A percentile compares a stretch with the other conserved stretches of the same genome.
Evolutionary conservation across 305 asterid genomes (phyloP).

Genomic region (Solanum hybrid): DNA sequence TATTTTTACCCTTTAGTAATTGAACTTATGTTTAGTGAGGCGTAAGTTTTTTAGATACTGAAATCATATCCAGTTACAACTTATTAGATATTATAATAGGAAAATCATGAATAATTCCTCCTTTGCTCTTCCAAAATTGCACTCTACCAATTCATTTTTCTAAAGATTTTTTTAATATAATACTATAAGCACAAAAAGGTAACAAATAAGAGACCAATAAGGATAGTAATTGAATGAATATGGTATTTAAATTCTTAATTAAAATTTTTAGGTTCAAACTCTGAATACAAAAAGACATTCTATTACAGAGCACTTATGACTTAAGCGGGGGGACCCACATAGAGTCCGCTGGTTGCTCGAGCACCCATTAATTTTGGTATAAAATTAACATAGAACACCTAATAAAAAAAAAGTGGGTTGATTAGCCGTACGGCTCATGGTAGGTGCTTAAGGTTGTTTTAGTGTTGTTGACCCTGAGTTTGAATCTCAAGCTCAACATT

Average conservation of each 20-base stretch:
- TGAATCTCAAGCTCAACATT: neutral
- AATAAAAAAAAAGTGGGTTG: neutral
- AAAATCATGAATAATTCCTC: neutral
- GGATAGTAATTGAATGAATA: too few species aligned
- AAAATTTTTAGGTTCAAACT: too few species aligned
- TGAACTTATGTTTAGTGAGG: neutral
- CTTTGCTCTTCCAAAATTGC: neutral
- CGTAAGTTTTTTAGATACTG: neutral
- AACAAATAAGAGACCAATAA: too few species aligned
- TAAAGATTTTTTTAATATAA: neutral
- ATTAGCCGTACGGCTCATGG: neutral
- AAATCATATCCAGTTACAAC: neutral
- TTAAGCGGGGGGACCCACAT: neutral
- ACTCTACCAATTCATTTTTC: neutral
- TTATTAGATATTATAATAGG: neutral
- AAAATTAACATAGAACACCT: neutral
- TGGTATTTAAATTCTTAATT: too few species aligned
- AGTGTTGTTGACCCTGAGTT: neutral
- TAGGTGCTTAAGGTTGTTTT: neutral
- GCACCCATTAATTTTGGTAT: neutral
- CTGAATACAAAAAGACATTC: neutral
- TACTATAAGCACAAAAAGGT: too few species aligned
- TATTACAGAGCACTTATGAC: neutral
- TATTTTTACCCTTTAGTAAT: neutral
- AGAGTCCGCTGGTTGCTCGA: neutral